Conservation (phyloP, 139 green algal species). For the Ulvella scutata region DNA sequence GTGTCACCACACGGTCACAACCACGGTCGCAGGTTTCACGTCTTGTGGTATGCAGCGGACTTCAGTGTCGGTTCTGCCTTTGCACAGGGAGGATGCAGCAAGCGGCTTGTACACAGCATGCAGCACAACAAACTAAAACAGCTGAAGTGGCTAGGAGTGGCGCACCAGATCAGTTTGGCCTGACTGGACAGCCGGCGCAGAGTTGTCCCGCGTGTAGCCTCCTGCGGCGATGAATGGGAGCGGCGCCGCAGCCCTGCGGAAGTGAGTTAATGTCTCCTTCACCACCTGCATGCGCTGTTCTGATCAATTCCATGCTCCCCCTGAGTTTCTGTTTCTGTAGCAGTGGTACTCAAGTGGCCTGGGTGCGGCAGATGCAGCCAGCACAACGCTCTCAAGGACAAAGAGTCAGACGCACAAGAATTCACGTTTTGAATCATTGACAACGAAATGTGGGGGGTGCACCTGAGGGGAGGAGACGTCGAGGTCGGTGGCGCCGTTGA, state of each 20-base stretch:
- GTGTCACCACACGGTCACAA: too few relatives aligned
- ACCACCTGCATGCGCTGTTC: too few relatives aligned
- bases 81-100: too few relatives aligned
- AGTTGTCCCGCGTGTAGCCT: constrained; percentile 34
- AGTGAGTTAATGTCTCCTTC: constrained; percentile 26
- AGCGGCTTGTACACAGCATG: too few relatives aligned
- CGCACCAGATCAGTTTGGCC: constrained; percentile 33
- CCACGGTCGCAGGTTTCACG: too few relatives aligned
- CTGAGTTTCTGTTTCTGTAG: too few relatives aligned
- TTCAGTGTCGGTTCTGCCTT: too few relatives aligned
- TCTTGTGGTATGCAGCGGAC: too few relatives aligned
- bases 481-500: constrained; percentile 14
- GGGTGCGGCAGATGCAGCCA: constrained; percentile 4
- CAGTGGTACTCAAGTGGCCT: too few relatives aligned
- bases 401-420: background rate
- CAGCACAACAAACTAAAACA: background rate
- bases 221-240: constrained; percentile 52
- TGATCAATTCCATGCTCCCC: too few relatives aligned
- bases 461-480: background rate
- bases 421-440: background rate
- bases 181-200: constrained; percentile 15
- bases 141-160: constrained; percentile 16
- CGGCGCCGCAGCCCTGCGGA: constrained; percentile 26
- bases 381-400: background rate
- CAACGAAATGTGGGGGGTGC: background rate